Conservation (phyloP, 495 filamentous ascomycete species). For the Patellaria atrata region DNA sequence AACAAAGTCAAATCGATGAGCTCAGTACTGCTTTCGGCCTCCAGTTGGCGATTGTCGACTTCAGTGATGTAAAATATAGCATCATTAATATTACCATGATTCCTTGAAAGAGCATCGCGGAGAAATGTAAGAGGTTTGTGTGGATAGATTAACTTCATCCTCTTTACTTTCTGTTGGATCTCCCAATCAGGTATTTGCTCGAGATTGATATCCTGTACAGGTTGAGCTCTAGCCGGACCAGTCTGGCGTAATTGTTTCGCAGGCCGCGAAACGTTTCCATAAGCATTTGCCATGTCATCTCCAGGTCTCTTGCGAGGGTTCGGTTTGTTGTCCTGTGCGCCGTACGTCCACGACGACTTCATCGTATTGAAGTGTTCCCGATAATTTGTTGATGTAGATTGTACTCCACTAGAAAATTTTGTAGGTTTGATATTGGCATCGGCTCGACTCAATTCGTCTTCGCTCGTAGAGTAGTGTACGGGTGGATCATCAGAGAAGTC, state of each 20-base stretch:
- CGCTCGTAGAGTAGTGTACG: slow-evolving; percentile 15
- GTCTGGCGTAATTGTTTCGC: slow-evolving; percentile 33
- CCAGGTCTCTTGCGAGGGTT: slow-evolving; percentile 25
- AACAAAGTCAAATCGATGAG: too few relatives aligned
- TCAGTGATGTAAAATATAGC: slow-evolving; percentile 38
- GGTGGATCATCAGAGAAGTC: slow-evolving; percentile 16
- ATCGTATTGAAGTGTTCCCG: too few relatives aligned
- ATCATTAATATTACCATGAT: slow-evolving; percentile 43
- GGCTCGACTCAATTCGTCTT: slow-evolving; percentile 17
- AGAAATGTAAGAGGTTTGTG: slow-evolving; percentile 35
- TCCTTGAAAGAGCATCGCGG: slow-evolving; percentile 36
- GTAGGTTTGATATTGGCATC: slow-evolving; percentile 25
- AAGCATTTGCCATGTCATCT: slow-evolving; percentile 33
- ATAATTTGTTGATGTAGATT: too few relatives aligned
- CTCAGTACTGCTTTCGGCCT: too few relatives aligned
- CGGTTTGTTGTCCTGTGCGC: slow-evolving; percentile 12
- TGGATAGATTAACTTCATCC: slow-evolving; percentile 41
- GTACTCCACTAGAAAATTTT: too few relatives aligned
- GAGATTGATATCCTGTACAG: slow-evolving; percentile 21
- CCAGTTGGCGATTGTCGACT: slow-evolving; percentile 18
- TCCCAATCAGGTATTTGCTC: slow-evolving; percentile 42
- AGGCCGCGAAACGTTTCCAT: slow-evolving; percentile 25
- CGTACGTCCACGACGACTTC: too few relatives aligned
- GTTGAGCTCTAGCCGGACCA: slow-evolving; percentile 37
- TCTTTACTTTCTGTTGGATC: slow-evolving; percentile 38